Evolutionary conservation across 2,329 filamentous ascomycete genomes (phyloP), one percentile per base, ranked within the genome.

Genomic region (Aurifilum marmelostoma): DNA sequence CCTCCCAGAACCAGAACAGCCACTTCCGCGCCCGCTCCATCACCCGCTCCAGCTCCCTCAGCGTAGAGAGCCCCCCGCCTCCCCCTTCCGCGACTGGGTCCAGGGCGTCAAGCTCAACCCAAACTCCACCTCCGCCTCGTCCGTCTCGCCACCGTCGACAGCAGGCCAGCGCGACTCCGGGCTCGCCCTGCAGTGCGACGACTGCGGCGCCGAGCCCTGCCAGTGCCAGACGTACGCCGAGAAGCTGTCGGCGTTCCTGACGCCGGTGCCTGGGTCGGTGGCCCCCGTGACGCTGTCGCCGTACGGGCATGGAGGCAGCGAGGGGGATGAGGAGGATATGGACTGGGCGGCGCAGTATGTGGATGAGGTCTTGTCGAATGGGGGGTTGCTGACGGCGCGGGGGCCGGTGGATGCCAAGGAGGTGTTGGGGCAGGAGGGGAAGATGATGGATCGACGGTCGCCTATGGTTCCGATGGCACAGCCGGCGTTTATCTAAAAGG

Each of bases 1-100:
- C 43, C 21, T 21, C 18, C 16, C 41, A 43, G 16, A 21, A n/a
- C 5, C 18, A 47, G 18, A 47, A 4, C 41, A 16, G 18, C 9
- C 18, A 54, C 27, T 16, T 18, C 54, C 65, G 52, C 54, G 41
- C 61, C 14, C 63, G 61, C n/a, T 37, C 64, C 7, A 29, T 54
- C n/a, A 65, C 69, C 21, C 67, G 69, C 32, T 66, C 69, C 34
- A 71, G 67, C 61, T 69, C 56, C 43, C 47, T 71, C 50, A 67
- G 69, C 56, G 61, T 71, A 39, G 69, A 71, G 61, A 71, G 69
- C 41, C 69, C 69, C n/a, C 1, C 69, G 69, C 5, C 67, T 71
- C 7, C 69, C 69, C 69, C 6, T 71, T 71, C 62, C 68, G 62
- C 39, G 69, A 71, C 54, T 71, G 69, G 69, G 67, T 71, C 29